Conservation (phyloP, 1,284 basidiomycete species). For the Anthracocystis walkeri region DNA sequence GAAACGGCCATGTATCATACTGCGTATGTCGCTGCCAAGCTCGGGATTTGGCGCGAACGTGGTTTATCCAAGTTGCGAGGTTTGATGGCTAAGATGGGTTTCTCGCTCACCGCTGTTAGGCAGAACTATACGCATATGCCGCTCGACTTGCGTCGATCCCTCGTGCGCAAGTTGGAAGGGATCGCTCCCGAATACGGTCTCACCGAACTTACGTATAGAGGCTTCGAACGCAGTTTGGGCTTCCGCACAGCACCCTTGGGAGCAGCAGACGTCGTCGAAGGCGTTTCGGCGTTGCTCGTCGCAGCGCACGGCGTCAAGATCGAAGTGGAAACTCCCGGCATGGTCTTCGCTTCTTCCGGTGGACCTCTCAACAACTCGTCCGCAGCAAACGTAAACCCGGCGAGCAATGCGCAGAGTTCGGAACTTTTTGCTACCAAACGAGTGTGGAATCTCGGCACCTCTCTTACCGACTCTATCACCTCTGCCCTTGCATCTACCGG, state of each 20-base stretch:
- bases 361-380: slow-evolving; percentile 29
- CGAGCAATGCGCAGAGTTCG: slow-evolving; percentile 21
- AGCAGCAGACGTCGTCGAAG: slow-evolving; percentile 93
- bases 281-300: slow-evolving; percentile 85
- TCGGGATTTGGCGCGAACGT: slow-evolving; percentile 95
- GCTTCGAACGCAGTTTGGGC: slow-evolving; percentile 90
- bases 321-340: slow-evolving; percentile 76
- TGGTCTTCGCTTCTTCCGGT: slow-evolving; percentile 48
- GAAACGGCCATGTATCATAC: slow-evolving; percentile 99
- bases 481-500: slow-evolving; percentile 12
- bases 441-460: slow-evolving; percentile 51
- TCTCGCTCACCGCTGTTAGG: slow-evolving; percentile 91
- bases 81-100: slow-evolving; percentile 97
- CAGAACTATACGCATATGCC: slow-evolving; percentile 97
- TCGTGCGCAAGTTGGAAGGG: slow-evolving; percentile 84
- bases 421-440: slow-evolving; percentile 57
- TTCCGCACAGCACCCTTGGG: slow-evolving; percentile 87
- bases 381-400: slow-evolving; percentile 29
- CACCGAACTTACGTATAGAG: slow-evolving; percentile 91
- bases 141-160: slow-evolving; percentile 85
- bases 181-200: slow-evolving; percentile 96
- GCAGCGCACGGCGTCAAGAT: slow-evolving; percentile 89
- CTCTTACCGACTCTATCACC: slow-evolving; percentile 19
- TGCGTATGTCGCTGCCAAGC: slow-evolving; percentile 91
- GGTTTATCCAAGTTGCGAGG: slow-evolving; percentile 90